Percentiles rank a stretch among this genome's conserved stretches.
Evolutionary conservation across 108 stramenopile genomes (phyloP).

Genomic region (Nitzschia palea): DNA sequence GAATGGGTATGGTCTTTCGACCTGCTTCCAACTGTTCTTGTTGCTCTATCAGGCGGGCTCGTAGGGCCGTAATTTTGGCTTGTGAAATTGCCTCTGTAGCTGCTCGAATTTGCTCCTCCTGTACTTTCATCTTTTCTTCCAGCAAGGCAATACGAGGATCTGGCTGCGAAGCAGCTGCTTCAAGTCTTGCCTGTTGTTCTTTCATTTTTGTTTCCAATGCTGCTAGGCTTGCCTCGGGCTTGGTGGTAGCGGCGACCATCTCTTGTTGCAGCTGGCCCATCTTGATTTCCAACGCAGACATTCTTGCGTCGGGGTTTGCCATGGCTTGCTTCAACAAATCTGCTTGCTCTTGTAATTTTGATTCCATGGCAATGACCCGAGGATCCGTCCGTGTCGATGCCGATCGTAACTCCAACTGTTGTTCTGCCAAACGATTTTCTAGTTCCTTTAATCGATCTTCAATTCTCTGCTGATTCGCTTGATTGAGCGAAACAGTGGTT

Average conservation of each 20-base stretch:
- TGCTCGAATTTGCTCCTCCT: background rate
- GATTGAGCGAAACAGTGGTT: background rate
- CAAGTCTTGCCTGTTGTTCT: background rate
- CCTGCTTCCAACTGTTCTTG: background rate
- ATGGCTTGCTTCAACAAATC: constrained; percentile 2
- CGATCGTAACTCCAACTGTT: background rate
- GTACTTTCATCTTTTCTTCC: constrained; percentile 2
- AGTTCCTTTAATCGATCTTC: background rate
- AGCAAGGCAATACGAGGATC: background rate
- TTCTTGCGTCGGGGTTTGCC: background rate
- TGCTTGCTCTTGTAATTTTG: background rate
- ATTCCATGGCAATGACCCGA: background rate
- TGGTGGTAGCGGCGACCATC: background rate
- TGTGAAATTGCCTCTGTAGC: background rate
- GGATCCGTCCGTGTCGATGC: constrained; percentile 2
- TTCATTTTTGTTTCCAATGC: background rate
- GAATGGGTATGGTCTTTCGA: background rate
- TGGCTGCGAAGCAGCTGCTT: background rate
- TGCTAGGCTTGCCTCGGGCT: background rate
- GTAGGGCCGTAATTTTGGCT: background rate
- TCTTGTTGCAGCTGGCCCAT: background rate
- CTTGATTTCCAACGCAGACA: background rate
- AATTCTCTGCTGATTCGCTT: background rate
- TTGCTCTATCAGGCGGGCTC: background rate
- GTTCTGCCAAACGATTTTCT: background rate